Percentiles rank a stretch among this genome's conserved stretches.
phyloP scores from a whole-genome alignment of 139 green algal species.

The Raphidocelis subcapitata region DNA sequence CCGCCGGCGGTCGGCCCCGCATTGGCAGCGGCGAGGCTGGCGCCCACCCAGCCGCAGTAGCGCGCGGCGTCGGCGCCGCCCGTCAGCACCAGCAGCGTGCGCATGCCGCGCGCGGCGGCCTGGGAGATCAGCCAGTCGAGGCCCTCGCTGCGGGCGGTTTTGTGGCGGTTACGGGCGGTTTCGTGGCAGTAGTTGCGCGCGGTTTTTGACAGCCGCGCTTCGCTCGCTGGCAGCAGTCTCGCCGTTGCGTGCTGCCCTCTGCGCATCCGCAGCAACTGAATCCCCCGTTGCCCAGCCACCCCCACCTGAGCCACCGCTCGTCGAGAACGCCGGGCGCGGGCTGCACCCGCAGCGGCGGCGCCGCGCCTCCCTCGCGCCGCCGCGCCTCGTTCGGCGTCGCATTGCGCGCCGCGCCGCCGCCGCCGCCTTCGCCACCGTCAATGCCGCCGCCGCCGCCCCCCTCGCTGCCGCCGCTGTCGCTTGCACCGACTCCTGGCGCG shows the following conservation, averaged over 20 bases:
- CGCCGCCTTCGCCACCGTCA: too few relatives aligned
- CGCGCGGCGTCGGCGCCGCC: neutral
- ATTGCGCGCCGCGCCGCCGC: too few relatives aligned
- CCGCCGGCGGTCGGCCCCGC: too few relatives aligned
- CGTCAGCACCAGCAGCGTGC: slow-evolving; percentile 8
- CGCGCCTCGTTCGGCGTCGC: too few relatives aligned
- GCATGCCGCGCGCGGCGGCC: slow-evolving; percentile 3
- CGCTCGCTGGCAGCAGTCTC: neutral
- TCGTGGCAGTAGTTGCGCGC: too few relatives aligned
- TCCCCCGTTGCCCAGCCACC: neutral
- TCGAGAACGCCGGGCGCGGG: slow-evolving; percentile 15
- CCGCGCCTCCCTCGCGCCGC: neutral
- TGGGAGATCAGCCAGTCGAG: slow-evolving; percentile 18
- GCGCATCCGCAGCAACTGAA: neutral
- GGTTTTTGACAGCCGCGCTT: neutral
- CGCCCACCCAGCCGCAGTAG: slow-evolving; percentile 22
- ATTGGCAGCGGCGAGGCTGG: too few relatives aligned
- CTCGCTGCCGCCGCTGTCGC: neutral
- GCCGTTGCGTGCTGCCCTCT: neutral
- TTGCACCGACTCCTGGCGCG: neutral
- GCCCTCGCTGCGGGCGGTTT: slow-evolving; percentile 1
- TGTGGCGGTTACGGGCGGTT: neutral
- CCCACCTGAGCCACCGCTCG: slow-evolving; percentile 9
- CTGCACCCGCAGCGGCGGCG: slow-evolving; percentile 1
- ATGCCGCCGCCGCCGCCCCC: too few relatives aligned